phyloP scores from a whole-genome alignment of 345 rosid species.

The Dovyalis caffra region DNA sequence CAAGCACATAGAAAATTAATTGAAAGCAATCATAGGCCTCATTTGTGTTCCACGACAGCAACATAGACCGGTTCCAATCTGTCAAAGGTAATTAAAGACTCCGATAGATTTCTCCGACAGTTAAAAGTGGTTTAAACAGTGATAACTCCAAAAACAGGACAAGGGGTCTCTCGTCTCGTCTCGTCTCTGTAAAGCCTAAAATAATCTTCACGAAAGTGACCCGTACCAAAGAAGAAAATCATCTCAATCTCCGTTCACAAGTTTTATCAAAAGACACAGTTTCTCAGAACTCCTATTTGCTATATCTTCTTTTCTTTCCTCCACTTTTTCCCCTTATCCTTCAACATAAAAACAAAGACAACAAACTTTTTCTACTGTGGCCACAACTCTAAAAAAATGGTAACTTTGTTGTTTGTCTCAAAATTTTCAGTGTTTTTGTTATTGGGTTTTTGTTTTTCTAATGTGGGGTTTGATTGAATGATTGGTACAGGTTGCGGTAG shows the following conservation, averaged over 20 bases:
- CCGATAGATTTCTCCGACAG: neutral
- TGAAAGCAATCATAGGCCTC: neutral
- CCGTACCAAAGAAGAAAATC: neutral
- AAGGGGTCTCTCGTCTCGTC: neutral
- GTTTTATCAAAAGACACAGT: neutral
- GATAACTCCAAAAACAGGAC: neutral
- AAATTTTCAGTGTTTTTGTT: neutral
- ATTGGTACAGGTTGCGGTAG: conserved; percentile 31
- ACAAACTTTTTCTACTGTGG: neutral
- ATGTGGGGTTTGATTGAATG: neutral
- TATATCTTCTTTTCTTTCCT: neutral
- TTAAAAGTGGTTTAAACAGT: neutral
- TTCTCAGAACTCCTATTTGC: neutral
- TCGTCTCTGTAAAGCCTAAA: neutral
- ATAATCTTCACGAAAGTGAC: neutral
- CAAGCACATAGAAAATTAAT: neutral
- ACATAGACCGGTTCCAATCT: neutral
- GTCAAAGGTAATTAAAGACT: neutral
- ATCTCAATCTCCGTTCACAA: neutral
- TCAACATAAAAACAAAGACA: neutral
- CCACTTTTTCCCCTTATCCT: neutral
- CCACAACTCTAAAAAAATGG: neutral
- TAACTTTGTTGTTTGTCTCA: neutral
- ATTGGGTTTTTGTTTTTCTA: neutral
- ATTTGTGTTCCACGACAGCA: neutral